Percentiles rank a stretch among this genome's conserved stretches.
Evolutionary conservation across 371 early-diverging fungal species (phyloP).

Genomic region (Mucor sp.): DNA sequence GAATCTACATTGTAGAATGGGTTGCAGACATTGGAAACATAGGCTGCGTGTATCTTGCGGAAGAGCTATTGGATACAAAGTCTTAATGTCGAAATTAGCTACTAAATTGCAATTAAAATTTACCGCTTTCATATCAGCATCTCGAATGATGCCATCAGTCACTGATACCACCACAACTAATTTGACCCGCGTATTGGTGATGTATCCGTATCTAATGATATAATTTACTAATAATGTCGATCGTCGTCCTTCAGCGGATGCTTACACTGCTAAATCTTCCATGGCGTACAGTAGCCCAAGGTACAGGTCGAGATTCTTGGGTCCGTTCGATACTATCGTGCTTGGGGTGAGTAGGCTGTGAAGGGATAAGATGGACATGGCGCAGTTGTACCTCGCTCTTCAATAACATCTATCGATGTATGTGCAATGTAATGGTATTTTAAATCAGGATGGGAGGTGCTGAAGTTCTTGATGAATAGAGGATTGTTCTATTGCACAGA

Average conservation of each 20-base stretch:
- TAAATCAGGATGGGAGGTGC: constrained; percentile 72
- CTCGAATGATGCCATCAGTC: constrained; percentile 76
- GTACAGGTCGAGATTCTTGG: constrained; percentile 75
- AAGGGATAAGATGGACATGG: not conserved
- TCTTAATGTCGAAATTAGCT: not conserved
- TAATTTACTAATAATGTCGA: not conserved
- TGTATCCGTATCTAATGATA: constrained; percentile 75
- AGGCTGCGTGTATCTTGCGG: constrained; percentile 78
- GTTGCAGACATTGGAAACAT: constrained; percentile 77
- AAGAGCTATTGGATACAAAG: constrained; percentile 58
- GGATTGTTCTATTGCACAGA: constrained; percentile 73
- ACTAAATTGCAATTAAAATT: not conserved
- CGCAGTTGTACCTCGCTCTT: constrained; percentile 67
- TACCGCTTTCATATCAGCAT: constrained; percentile 81
- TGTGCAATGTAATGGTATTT: constrained; percentile 90
- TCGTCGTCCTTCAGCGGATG: not conserved
- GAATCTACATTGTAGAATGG: constrained; percentile 78
- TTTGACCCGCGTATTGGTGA: constrained; percentile 84
- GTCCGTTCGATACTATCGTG: constrained; percentile 52
- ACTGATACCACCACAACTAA: constrained; percentile 78
- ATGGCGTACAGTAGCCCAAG: constrained; percentile 84
- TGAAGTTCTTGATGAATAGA: constrained; percentile 78
- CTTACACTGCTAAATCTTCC: constrained; percentile 84
- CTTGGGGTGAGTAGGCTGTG: not conserved
- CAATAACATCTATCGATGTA: constrained; percentile 86